A percentile compares a stretch with the other conserved stretches of the same genome.
Conservation (phyloP, 768 basidiomycete species). For the Trametes sanguinea region DNA sequence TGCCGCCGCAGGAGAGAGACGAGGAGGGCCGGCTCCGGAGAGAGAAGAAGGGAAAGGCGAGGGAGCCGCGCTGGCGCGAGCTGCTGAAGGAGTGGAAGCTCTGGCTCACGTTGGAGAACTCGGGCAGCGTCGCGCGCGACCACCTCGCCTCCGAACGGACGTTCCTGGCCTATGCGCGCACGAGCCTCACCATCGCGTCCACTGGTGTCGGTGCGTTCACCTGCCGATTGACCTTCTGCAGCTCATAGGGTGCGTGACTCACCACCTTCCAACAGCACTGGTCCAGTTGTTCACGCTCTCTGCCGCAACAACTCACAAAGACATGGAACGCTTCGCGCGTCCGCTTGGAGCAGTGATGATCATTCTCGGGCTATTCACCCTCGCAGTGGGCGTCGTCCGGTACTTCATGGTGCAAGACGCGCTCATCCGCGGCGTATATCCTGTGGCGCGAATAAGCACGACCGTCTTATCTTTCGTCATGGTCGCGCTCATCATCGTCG, state of each 20-base stretch:
- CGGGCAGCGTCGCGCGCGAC: slow-evolving; percentile 52
- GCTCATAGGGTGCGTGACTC: background rate
- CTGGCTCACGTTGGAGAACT: slow-evolving; percentile 44
- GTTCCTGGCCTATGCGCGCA: slow-evolving; percentile 55
- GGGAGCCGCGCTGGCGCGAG: slow-evolving; percentile 6
- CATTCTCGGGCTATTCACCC: slow-evolving; percentile 37
- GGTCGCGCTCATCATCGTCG: slow-evolving; percentile 34
- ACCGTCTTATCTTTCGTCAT: slow-evolving; percentile 36
- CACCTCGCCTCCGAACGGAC: slow-evolving; percentile 55
- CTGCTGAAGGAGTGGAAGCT: slow-evolving; percentile 22
- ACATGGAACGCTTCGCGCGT: slow-evolving; percentile 36
- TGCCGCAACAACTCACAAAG: slow-evolving; percentile 21
- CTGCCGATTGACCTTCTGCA: background rate
- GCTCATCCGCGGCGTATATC: slow-evolving; percentile 42
- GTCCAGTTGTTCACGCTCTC: slow-evolving; percentile 51
- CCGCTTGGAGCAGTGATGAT: slow-evolving; percentile 48
- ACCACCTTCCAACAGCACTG: slow-evolving; percentile 38
- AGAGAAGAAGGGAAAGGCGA: background rate
- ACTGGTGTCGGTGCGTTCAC: slow-evolving; percentile 46
- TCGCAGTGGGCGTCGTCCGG: slow-evolving; percentile 37
- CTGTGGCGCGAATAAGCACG: slow-evolving; percentile 42
- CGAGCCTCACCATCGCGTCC: slow-evolving; percentile 49
- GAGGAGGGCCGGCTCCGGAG: background rate
- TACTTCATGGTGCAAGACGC: slow-evolving; percentile 45
- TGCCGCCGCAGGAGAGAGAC: background rate